Evolutionary conservation across 306 rosid genomes (phyloP).

Genomic region (Ceratonia siliqua): DNA sequence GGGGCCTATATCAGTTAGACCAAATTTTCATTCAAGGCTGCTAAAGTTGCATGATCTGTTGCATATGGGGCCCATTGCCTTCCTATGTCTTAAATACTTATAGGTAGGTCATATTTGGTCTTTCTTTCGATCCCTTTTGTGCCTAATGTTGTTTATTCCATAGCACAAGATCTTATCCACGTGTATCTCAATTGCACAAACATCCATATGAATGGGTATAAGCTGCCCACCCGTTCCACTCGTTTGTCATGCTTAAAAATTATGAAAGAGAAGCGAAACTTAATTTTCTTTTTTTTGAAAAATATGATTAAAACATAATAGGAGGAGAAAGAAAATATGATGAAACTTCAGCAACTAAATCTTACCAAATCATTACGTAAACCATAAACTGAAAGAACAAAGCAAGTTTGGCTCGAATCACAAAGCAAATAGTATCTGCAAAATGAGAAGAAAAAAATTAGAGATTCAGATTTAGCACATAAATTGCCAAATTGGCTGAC

Average conservation of each 20-base stretch:
- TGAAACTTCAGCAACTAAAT: conserved; percentile 23
- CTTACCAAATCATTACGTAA: conserved; percentile 75
- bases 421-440: conserved; percentile 87
- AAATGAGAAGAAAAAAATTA: conserved; percentile 25
- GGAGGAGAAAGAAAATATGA: not conserved
- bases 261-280: not conserved
- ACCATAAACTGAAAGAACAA: conserved; percentile 77
- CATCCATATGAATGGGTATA: conserved; percentile 4
- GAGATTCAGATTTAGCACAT: conserved; percentile 2
- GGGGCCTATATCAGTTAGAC: conserved; percentile 15
- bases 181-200: not conserved
- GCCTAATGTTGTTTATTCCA: conserved; percentile 17
- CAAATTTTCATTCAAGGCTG: not conserved
- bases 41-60: not conserved
- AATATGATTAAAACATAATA: conserved; percentile 2
- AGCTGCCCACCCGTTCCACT: conserved; percentile 4
- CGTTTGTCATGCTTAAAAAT: conserved; percentile 4
- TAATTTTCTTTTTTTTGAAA: not conserved
- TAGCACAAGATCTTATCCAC: not conserved
- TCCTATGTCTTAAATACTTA: not conserved
- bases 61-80: not conserved
- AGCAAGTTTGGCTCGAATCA: conserved; percentile 74
- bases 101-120: not conserved
- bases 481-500: not conserved
- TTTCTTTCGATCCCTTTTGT: conserved; percentile 14